Base-by-base conservation (phyloP, 1,284 basidiomycete genomes). In the Pterulicium gracile region DNA sequence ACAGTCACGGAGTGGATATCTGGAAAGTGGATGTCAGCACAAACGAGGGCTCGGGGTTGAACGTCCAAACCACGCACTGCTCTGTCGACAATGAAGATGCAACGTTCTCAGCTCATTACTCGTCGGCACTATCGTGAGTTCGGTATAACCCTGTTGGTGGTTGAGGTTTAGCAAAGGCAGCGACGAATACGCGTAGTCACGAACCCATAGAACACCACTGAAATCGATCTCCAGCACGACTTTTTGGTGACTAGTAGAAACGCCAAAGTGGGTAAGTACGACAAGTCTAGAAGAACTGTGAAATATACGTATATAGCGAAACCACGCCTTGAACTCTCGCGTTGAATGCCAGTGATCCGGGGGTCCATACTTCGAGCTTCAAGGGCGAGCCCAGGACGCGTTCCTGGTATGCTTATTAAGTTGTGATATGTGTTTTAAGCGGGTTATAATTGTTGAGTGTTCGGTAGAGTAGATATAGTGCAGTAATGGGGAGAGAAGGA, bases 201-300 rank as follows among this genome's bases (percentile, higher is more conserved):
- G 53, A 65, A 88, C 88, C 78, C 83, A 87, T 54, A 89, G 70
- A 57, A 68, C 69, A 14, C 88, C 88, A 19, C 79, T 72, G 64
- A 94, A 90, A 68, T 89, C 84, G 52, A 94, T 80, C 66, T 94
- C 89, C 53, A 94, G 68, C 50, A 88, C 87, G 45, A 93, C 88
- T 61, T 89, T 89, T 73, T 94, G 91, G 67, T 94, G 88, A 68
- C 83, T 86, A 81, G 84, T 87, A 80, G 62, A 81, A 60, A 84
- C 68, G 58, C 55, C 55, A 67, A 50, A 49, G 5, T 50, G 56
- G 69, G 69, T 85, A 65, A 86, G 71, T 58, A 65, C 51, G 40
- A 42, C 41, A 43, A 42, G 39, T 45, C 43, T 50, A 46, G 45
- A 49, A 47, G 40, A 49, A 53, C 57, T 56, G 50, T 53, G 56